Percentiles rank a stretch among this genome's conserved stretches.
Evolutionary conservation across 257 asterid species (phyloP).

Genomic region (Nemophila menziesii): DNA sequence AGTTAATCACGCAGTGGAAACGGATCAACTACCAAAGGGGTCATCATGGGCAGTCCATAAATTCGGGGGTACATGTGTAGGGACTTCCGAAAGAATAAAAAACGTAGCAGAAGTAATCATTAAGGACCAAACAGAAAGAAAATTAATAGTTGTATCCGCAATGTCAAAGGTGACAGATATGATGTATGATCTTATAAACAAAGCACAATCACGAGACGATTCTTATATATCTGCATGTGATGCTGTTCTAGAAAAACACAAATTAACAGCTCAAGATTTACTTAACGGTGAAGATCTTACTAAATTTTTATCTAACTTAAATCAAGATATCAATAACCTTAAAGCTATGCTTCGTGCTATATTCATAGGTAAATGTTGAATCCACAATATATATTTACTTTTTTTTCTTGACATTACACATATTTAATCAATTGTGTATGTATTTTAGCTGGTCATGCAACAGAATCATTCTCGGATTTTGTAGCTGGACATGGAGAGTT

Average conservation of each 20-base stretch:
- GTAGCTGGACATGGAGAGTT: conserved; percentile 98
- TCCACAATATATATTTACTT: neutral
- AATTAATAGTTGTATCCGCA: conserved; percentile 87
- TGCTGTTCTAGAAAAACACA: conserved; percentile 75
- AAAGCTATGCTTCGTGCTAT: conserved; percentile 93
- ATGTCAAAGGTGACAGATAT: conserved; percentile 97
- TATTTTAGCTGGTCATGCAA: conserved; percentile 92
- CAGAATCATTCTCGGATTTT: conserved; percentile 97
- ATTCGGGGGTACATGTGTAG: conserved; percentile 97
- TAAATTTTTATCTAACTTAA: conserved; percentile 49
- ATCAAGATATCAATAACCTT: conserved; percentile 66
- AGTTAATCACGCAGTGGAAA: conserved; percentile 43
- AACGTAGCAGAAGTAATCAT: conserved; percentile 76
- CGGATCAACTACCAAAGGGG: conserved; percentile 59
- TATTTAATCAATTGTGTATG: conserved; percentile 8
- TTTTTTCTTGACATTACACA: neutral
- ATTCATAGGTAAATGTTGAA: conserved; percentile 45
- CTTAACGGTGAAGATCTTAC: conserved; percentile 67
- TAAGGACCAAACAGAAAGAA: conserved; percentile 61
- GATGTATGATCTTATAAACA: conserved; percentile 87
- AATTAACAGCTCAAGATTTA: conserved; percentile 61
- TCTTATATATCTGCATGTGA: conserved; percentile 54
- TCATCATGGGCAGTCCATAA: conserved; percentile 91
- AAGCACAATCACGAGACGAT: conserved; percentile 74
- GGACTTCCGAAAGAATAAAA: conserved; percentile 71